Conservation (phyloP, 2,329 filamentous ascomycete genomes). For the Chaetothyriales sp. region DNA sequence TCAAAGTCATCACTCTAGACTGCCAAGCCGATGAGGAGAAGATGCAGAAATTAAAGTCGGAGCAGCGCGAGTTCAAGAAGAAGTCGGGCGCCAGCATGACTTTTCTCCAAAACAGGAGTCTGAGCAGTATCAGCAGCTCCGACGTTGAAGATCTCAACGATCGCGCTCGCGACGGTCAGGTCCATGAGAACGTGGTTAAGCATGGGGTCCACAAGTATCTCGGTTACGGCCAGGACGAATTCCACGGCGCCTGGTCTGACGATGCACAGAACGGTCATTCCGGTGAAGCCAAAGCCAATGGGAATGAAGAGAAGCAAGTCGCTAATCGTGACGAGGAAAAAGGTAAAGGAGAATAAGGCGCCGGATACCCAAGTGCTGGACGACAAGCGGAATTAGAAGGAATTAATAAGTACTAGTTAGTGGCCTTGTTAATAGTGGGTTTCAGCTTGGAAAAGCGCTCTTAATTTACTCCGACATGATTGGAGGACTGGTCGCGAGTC, state of each 20-base stretch:
- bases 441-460: background rate
- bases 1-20: conserved; percentile 60
- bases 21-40: conserved; percentile 59
- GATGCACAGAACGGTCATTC: background rate
- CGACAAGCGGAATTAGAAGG: too few relatives aligned
- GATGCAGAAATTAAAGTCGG: conserved; percentile 60
- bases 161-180: conserved; percentile 5
- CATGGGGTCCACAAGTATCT: conserved; percentile 13
- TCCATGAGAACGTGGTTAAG: conserved; percentile 10
- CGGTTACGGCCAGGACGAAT: conserved; percentile 9
- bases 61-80: conserved; percentile 64
- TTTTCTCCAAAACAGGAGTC: conserved; percentile 39
- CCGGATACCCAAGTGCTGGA: too few relatives aligned
- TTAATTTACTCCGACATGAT: background rate
- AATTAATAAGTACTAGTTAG: background rate
- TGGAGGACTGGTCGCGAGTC: background rate
- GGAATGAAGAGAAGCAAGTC: background rate
- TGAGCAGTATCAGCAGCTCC: conserved; percentile 38
- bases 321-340: background rate
- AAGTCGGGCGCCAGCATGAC: conserved; percentile 39
- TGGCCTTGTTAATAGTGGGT: too few relatives aligned
- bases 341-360: background rate
- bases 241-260: conserved; percentile 2
- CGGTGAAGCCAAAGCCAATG: background rate
- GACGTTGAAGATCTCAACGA: conserved; percentile 46